These are phyloP conservation scores for Gossypium davidsonii DNA, from an alignment of 441 rosid species.

Conservation along the genomic window DNA sequence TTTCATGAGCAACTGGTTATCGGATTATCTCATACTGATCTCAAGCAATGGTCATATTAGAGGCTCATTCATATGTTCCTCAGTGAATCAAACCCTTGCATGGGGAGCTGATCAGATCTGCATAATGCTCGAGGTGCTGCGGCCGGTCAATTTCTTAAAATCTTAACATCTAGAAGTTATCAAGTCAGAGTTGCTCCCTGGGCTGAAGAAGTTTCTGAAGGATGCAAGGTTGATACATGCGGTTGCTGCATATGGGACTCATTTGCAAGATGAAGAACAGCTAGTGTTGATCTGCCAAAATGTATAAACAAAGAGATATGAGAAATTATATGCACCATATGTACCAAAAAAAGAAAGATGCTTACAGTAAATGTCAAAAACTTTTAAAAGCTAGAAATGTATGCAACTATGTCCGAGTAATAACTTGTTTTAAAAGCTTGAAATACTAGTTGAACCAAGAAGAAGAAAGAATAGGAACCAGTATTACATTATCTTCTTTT, in stretches of 20 bases:
- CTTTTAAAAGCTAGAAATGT: neutral
- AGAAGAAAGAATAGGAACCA: neutral
- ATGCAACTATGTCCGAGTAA: neutral
- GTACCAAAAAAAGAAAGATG: neutral
- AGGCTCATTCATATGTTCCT: neutral
- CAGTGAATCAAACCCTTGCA: neutral
- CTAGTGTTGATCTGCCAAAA: constrained; percentile 56
- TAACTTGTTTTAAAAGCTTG: neutral
- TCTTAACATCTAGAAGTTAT: constrained; percentile 5
- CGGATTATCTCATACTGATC: neutral
- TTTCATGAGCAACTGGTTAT: neutral
- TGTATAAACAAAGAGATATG: neutral
- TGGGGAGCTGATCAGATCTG: neutral
- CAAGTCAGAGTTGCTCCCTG: constrained; percentile 49
- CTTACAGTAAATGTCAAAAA: neutral
- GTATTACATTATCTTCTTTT: neutral
- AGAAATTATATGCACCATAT: neutral
- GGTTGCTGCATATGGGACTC: constrained; percentile 39
- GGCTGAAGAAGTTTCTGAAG: constrained; percentile 55
- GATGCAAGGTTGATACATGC: constrained; percentile 36
- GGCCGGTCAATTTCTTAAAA: constrained; percentile 2
- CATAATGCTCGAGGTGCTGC: neutral
- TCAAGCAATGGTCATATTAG: neutral
- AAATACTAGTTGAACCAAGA: neutral
- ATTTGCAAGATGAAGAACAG: constrained; percentile 61